Base-by-base conservation (phyloP, 768 basidiomycete species). In the Lanmaoa rubissima region DNA sequence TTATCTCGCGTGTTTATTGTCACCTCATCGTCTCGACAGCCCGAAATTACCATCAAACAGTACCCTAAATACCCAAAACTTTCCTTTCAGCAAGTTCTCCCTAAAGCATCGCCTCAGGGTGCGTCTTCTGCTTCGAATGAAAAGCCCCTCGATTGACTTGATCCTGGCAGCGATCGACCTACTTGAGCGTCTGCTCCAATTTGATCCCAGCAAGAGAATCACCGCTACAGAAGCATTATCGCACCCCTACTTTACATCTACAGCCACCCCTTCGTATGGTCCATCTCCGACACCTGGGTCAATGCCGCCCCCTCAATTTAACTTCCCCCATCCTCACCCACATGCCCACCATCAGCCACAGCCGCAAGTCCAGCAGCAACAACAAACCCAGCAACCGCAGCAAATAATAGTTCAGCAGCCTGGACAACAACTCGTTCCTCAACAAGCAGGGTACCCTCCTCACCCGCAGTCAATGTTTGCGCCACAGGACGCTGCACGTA, bases 111-210 rank as follows among this genome's bases (percentile, higher is more conserved):
- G 0, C 84, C 88, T 19, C 88, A 88, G 74, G 93, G 92, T 90
- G 63, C 43, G 70, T 58, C 19, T 41, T 5, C 7, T 31, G 6
- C 12, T 26, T 54, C 10, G 19, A 12, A 10, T 36, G 42, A 42
- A 51, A 24, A 21, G 48, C 6, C 8, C 36, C 14, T 48, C 48
- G 57, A n/a, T 57, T 53, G 45, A 48, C 35, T 44, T 43, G 57
- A 48, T 54, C 14, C 28, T 54, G 32, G 32, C 61, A 79, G 96
- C 96, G 24, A 83, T 98, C 69, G 94, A 98, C 73, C 82, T 98
- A 2, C 86, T 99, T 43, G 97, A 98, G 72, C 86, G 88, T 47
- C 84, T 98, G 43, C 83, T 99, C 46, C 94, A 98, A 67, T 99
- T 98, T 67, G 97, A 98, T 68, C 97, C 97, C 2, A 80, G 87